Percentiles rank a stretch among this genome's conserved stretches.
phyloP scores from a whole-genome alignment of 2,329 filamentous ascomycete genomes.

The Colletotrichum paranaense region DNA sequence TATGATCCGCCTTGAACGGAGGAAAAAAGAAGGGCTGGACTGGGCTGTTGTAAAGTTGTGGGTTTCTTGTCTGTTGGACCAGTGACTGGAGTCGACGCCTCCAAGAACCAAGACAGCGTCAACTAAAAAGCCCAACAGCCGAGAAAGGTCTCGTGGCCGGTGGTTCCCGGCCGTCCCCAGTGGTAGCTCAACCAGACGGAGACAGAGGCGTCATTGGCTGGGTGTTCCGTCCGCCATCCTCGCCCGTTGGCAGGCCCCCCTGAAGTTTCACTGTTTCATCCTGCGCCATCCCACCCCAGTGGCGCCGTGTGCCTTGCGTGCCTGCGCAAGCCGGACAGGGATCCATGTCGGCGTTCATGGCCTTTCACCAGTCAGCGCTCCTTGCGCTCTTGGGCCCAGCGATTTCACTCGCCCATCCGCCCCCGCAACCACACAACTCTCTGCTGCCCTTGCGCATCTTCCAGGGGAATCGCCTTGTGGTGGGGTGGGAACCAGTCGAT shows the following conservation, averaged over 20 bases:
- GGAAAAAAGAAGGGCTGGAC: background rate
- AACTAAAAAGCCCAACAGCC: constrained; percentile 8
- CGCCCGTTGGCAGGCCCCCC: constrained; percentile 27
- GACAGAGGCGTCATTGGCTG: constrained; percentile 27
- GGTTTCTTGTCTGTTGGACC: constrained; percentile 17
- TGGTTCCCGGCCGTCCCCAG: constrained; percentile 3
- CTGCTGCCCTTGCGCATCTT: constrained; percentile 24
- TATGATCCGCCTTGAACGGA: constrained; percentile 17
- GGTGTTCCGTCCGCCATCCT: constrained; percentile 21
- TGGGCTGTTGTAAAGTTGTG: constrained; percentile 6
- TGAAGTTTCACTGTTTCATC: constrained; percentile 37
- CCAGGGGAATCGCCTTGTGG: constrained; percentile 20
- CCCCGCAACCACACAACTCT: constrained; percentile 14
- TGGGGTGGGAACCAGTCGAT: constrained; percentile 32
- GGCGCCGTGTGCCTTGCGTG: constrained; percentile 30
- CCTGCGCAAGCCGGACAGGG: constrained; percentile 36
- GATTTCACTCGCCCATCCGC: constrained; percentile 1
- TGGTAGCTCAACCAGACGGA: background rate
- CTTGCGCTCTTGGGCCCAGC: background rate
- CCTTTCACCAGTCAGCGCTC: background rate
- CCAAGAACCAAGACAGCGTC: background rate
- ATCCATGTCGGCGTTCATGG: constrained; percentile 9
- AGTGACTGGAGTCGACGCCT: constrained; percentile 15
- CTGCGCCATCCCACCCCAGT: constrained; percentile 33
- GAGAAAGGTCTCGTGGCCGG: constrained; percentile 19